Evolutionary conservation across 805 yeast genomes (phyloP).

Genomic region (Barnettozyma pratensis): DNA sequence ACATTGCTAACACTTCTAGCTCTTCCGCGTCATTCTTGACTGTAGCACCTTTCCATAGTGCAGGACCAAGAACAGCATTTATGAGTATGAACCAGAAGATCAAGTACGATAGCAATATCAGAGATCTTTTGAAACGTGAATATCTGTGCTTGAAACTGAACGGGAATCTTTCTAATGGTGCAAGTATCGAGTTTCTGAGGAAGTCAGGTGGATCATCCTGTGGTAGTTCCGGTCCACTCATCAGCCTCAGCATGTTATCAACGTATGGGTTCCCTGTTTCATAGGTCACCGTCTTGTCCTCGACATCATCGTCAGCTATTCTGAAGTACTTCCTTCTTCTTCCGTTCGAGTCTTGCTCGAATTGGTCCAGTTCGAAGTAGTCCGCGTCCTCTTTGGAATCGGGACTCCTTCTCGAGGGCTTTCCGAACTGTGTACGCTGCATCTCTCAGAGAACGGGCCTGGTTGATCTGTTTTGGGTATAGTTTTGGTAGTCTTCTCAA

Average conservation of each 20-base stretch:
- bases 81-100: conserved; percentile 3
- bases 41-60: not conserved
- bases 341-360: not conserved
- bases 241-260: not conserved
- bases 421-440: not conserved
- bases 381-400: not conserved
- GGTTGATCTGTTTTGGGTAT: not conserved
- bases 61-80: not conserved
- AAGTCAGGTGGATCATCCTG: conserved; percentile 7
- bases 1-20: conserved; percentile 29
- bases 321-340: not conserved
- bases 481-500: not conserved
- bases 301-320: not conserved
- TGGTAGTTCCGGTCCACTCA: not conserved
- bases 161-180: conserved; percentile 10
- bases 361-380: not conserved
- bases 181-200: not conserved
- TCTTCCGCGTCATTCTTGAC: conserved; percentile 3
- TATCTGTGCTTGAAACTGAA: not conserved
- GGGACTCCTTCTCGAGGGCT: not conserved
- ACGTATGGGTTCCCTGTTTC: not conserved
- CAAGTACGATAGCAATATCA: not conserved
- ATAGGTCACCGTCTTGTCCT: not conserved
- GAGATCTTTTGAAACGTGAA: not conserved
- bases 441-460: too few relatives aligned